These are phyloP conservation scores for Ustilago bromivora DNA, from an alignment of 1,284 basidiomycete genomes.

Conservation along the genomic window DNA sequence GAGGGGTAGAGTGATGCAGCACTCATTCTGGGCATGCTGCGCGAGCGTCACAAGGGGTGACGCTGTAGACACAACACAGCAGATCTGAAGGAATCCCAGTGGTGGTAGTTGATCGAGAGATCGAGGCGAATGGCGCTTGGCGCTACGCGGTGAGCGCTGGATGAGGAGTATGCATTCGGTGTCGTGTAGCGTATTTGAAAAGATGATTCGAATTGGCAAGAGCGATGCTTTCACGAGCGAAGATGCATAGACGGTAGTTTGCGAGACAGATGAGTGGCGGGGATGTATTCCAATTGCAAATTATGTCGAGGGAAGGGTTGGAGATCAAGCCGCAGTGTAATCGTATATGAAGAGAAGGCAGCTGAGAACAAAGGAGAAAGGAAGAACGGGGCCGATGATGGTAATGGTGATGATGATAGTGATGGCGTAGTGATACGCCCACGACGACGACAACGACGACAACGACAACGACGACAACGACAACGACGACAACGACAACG, in stretches of 20 bases:
- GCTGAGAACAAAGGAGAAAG: no score
- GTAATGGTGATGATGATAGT: no score
- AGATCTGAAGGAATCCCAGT: background rate
- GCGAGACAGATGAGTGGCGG: no score
- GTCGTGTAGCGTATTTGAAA: background rate
- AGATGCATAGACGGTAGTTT: background rate
- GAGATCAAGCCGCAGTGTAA: no score
- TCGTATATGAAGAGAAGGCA: no score
- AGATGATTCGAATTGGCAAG: no score
- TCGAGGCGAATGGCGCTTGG: background rate
- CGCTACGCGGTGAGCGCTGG: background rate
- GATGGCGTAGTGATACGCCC: no score
- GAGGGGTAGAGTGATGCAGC: slow-evolving; percentile 1
- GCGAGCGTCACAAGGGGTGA: background rate
- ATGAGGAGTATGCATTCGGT: background rate
- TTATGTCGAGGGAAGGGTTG: no score
- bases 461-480: background rate
- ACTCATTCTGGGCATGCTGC: background rate
- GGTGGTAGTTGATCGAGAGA: background rate
- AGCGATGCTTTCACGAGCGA: background rate
- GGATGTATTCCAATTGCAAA: no score
- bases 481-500: no score
- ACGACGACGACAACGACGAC: background rate
- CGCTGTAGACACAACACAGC: background rate
- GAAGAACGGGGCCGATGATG: no score